Percentiles rank a stretch among this genome's conserved stretches.
Conservation (phyloP, 2,329 filamentous ascomycete genomes). For the Diplodia seriata region DNA sequence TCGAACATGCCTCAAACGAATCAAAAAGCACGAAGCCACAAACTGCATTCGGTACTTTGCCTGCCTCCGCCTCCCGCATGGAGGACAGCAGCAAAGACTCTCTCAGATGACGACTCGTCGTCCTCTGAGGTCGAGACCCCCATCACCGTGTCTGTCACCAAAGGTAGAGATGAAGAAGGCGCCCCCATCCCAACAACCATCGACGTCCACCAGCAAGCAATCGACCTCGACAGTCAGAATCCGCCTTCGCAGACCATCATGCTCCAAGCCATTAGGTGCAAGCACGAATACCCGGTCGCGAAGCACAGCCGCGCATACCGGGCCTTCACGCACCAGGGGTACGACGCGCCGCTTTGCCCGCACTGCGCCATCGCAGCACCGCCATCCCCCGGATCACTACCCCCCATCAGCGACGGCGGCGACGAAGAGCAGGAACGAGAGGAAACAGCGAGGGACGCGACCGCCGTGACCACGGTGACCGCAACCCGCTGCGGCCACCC, state of each 20-base stretch:
- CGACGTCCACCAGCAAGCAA: not conserved
- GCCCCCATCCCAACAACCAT: not conserved
- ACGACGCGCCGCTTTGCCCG: not conserved
- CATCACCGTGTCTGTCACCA: not conserved
- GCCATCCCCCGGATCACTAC: not conserved
- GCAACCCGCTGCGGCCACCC: slow-evolving; percentile 5
- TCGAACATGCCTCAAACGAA: not conserved
- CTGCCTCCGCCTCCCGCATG: not conserved
- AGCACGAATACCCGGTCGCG: not conserved
- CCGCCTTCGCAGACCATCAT: not conserved
- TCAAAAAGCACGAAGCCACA: not conserved
- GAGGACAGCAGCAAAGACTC: not conserved
- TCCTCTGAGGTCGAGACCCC: not conserved
- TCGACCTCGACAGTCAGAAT: not conserved
- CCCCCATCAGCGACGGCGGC: not conserved
- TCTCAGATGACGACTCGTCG: not conserved
- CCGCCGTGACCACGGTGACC: not conserved
- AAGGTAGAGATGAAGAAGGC: no score
- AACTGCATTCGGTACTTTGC: not conserved
- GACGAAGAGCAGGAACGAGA: not conserved
- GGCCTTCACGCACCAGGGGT: not conserved
- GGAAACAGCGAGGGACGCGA: not conserved
- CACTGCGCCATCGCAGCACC: slow-evolving; percentile 10
- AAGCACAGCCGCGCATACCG: not conserved
- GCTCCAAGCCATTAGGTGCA: not conserved